A percentile compares a stretch with the other conserved stretches of the same genome.
Evolutionary conservation across 345 rosid genomes (phyloP).

Genomic region (Leavenworthia alabamica): DNA sequence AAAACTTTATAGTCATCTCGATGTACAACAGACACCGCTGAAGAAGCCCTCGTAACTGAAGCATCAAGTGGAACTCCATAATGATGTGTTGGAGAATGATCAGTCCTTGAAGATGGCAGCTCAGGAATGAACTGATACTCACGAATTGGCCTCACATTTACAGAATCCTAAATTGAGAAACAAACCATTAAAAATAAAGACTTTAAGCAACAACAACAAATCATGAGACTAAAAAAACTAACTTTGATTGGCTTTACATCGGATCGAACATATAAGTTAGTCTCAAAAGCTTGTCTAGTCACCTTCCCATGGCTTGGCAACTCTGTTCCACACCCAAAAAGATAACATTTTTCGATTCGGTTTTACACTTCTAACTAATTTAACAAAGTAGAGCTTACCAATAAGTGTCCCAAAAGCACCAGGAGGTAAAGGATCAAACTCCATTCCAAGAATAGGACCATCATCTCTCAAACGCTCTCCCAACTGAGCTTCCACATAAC

Average conservation of each 20-base stretch:
- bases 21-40: constrained; percentile 32
- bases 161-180: constrained; percentile 27
- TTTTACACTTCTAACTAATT: too few species aligned
- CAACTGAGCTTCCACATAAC: constrained; percentile 70
- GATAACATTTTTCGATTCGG: not conserved
- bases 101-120: constrained; percentile 61
- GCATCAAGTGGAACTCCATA: constrained; percentile 40
- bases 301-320: constrained; percentile 45
- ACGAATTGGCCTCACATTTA: constrained; percentile 52
- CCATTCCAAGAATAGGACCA: constrained; percentile 87
- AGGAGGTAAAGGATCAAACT: constrained; percentile 92
- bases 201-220: not conserved
- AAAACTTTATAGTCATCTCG: constrained; percentile 42
- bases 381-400: too few species aligned
- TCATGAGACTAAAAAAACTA: constrained; percentile 15
- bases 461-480: constrained; percentile 79
- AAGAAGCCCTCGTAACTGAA: constrained; percentile 35
- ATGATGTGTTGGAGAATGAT: constrained; percentile 38
- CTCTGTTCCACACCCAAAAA: constrained; percentile 32
- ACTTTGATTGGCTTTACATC: constrained; percentile 53
- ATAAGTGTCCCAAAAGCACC: constrained; percentile 94
- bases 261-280: constrained; percentile 44
- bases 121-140: constrained; percentile 90
- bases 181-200: not conserved
- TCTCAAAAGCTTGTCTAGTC: constrained; percentile 42